Evolutionary conservation across 2,329 filamentous ascomycete genomes (phyloP), one percentile per base, ranked within the genome.

Genomic region (Scleromitrula shiraiana): DNA sequence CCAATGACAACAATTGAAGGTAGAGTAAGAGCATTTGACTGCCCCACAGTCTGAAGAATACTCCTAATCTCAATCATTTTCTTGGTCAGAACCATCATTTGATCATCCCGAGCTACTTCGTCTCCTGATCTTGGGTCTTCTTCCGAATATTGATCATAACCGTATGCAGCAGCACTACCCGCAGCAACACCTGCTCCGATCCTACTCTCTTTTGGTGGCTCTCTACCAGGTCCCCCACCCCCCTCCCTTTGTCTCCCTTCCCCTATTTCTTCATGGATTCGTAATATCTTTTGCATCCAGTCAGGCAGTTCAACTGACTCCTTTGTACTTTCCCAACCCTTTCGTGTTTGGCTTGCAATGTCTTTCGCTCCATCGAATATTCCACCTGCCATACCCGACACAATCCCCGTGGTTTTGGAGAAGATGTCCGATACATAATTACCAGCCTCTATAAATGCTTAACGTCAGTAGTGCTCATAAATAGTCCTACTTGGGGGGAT

Each of bases 21-120:
- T 19, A 98, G 71, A 1, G 86, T 91, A 54, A 98, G 72, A 3
- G 87, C 81, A 55, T 85, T 88, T 0, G 90, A 94, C 70, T 98
- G 91, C 27, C 90, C 94, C 39, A 98, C 86, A 22, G 83, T 88
- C 62, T 94, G 86, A 20, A 98, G 74, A 49, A 98, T 88, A 57
- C 83, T 90, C 57, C 94, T 77, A 49, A 98, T 97, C 71, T 98
- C 93, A 62, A 98, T 98, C 93, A 98, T 98, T 70, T 97, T 97
- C 71, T 93, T 91, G 2, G 94, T 98, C 62, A 98, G 73, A 57
- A 96, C 76, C 93, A 98, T 98, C 91, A 98, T 98, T 67, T 98
- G 93, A 64, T 98, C 93, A 61, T 98, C 93, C 60, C 82, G 81
- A 15, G 88, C 87, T 41, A 77, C 74, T 61, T 85, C 80, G 48